Conservation (phyloP, 345 rosid species). For the Raphanus raphanistrum region DNA sequence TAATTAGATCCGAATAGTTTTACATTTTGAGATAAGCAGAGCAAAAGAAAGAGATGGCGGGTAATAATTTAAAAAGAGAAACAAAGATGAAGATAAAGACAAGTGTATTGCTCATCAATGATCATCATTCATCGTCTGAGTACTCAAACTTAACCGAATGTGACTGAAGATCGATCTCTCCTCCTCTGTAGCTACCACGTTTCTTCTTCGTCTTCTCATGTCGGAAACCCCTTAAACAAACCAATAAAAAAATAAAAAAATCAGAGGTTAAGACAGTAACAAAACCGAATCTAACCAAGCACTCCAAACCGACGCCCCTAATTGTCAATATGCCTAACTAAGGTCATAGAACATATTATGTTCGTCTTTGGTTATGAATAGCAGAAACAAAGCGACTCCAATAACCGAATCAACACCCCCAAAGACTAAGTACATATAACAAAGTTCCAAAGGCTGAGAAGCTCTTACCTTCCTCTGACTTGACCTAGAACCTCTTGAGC, state of each 20-base stretch:
- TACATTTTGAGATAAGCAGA: conserved; percentile 16
- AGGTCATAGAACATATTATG: too few relatives aligned
- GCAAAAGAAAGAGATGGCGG: not conserved
- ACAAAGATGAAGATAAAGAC: not conserved
- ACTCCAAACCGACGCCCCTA: not conserved
- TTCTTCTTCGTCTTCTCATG: conserved; percentile 99
- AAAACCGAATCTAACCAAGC: not conserved
- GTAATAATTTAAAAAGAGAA: not conserved
- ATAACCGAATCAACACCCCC: not conserved
- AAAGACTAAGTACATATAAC: not conserved
- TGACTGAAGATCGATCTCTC: conserved; percentile 75
- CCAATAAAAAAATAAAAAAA: not conserved
- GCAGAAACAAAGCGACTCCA: too few relatives aligned
- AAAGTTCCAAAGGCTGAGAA: not conserved
- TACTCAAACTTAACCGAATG: conserved; percentile 84
- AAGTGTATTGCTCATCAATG: conserved; percentile 1
- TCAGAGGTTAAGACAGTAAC: not conserved
- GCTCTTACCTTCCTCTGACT: conserved; percentile 87
- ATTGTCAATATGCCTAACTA: not conserved
- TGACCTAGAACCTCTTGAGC: conserved; percentile 92
- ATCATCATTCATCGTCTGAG: conserved; percentile 68
- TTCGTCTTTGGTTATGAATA: too few relatives aligned
- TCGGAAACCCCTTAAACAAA: conserved; percentile 45
- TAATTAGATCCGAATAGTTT: not conserved
- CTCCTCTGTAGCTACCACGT: conserved; percentile 94